Percentiles rank a stretch among this genome's conserved stretches.
phyloP scores from a whole-genome alignment of 2,329 filamentous ascomycete species.

The Aspergillus sp. region DNA sequence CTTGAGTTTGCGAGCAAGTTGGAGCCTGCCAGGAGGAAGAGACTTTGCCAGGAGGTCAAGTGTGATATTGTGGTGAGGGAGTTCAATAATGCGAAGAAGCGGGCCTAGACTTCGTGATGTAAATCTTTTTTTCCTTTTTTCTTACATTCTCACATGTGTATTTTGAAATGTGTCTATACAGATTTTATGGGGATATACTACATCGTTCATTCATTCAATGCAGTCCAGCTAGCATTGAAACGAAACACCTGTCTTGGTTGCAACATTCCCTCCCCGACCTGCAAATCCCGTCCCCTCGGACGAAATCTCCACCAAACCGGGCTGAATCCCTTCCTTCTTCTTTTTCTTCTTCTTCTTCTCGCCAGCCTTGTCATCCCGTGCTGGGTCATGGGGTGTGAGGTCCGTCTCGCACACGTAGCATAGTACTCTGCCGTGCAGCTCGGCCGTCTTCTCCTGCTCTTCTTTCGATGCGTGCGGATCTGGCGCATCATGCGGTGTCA shows the following conservation, averaged over 20 bases:
- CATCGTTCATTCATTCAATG: neutral
- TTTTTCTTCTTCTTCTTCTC: slow-evolving; percentile 34
- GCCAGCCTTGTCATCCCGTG: slow-evolving; percentile 16
- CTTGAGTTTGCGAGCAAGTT: slow-evolving; percentile 86
- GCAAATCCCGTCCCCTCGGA: slow-evolving; percentile 93
- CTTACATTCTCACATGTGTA: neutral
- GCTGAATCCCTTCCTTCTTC: slow-evolving; percentile 58
- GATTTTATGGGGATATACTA: neutral
- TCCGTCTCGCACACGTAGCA: slow-evolving; percentile 89
- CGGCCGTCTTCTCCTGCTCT: slow-evolving; percentile 38
- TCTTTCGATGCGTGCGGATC: slow-evolving; percentile 63
- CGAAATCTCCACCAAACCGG: slow-evolving; percentile 75
- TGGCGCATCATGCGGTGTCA: slow-evolving; percentile 57
- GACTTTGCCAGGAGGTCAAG: slow-evolving; percentile 80
- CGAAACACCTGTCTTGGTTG: slow-evolving; percentile 73
- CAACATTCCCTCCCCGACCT: slow-evolving; percentile 77
- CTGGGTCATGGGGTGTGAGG: slow-evolving; percentile 53
- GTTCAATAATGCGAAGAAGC: slow-evolving; percentile 62
- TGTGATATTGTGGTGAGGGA: slow-evolving; percentile 84
- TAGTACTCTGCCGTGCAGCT: slow-evolving; percentile 49
- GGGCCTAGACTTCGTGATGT: slow-evolving; percentile 11
- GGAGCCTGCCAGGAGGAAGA: slow-evolving; percentile 69
- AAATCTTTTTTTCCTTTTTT: neutral
- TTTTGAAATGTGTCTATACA: neutral
- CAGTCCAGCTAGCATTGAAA: slow-evolving; percentile 68